phyloP scores from a whole-genome alignment of 2,329 filamentous ascomycete genomes.

The Fusarium marasasianum region DNA sequence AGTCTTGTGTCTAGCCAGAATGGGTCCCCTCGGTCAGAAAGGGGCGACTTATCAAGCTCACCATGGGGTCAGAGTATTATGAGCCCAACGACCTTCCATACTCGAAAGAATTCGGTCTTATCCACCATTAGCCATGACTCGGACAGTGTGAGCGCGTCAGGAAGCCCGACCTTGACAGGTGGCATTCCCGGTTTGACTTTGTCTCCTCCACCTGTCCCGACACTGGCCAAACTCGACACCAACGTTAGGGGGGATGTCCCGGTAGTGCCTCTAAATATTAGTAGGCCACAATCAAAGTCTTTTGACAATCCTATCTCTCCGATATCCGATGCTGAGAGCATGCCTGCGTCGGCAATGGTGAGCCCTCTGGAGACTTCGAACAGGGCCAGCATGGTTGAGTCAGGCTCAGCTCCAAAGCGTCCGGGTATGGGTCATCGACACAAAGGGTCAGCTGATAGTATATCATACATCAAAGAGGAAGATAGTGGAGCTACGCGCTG shows the following conservation, averaged over 20 bases:
- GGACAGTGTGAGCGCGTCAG: conserved; percentile 56
- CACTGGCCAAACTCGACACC: conserved; percentile 17
- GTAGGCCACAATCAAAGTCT: conserved; percentile 15
- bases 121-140: conserved; percentile 60
- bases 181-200: conserved; percentile 46
- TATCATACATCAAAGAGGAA: conserved; percentile 75
- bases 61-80: conserved; percentile 48
- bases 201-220: conserved; percentile 38
- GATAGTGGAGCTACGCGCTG: conserved; percentile 68
- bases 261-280: conserved; percentile 13
- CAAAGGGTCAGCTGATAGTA: conserved; percentile 70
- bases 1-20: conserved; percentile 69
- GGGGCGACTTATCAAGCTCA: conserved; percentile 58
- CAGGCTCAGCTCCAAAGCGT: conserved; percentile 18
- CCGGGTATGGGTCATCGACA: conserved; percentile 56
- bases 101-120: conserved; percentile 60
- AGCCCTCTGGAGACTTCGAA: conserved; percentile 36
- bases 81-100: conserved; percentile 47
- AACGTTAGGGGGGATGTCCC: conserved; percentile 19
- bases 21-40: conserved; percentile 60
- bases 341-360: conserved; percentile 28
- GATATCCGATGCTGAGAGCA: conserved; percentile 25
- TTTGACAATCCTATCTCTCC: conserved; percentile 33
- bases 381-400: conserved; percentile 17
- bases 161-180: conserved; percentile 62